Conservation (phyloP, 331 rosid species). For the Telfairia occidentalis region DNA sequence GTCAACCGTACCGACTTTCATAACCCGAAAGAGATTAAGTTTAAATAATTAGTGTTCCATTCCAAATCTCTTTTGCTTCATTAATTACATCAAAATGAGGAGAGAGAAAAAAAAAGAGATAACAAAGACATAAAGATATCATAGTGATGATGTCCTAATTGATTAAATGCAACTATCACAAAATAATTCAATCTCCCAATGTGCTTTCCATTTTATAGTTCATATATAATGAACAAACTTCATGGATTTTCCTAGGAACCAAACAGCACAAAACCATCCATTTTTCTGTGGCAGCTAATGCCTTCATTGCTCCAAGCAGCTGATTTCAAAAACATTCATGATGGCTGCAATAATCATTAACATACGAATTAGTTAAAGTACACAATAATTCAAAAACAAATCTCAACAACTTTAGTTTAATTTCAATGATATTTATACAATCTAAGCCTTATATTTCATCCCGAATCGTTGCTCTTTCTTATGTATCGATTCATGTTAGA, state of each 20-base stretch:
- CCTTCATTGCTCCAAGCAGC: conserved; percentile 11
- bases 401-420: neutral
- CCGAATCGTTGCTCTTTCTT: neutral
- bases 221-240: neutral
- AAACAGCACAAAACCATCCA: conserved; percentile 10
- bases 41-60: neutral
- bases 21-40: neutral
- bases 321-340: conserved; percentile 6
- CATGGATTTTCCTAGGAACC: neutral
- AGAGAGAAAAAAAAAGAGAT: neutral
- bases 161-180: conserved; percentile 1
- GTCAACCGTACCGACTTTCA: neutral
- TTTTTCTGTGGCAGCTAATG: neutral
- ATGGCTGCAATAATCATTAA: neutral
- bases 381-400: neutral
- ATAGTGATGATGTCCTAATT: conserved; percentile 1
- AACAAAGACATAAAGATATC: conserved; percentile 8
- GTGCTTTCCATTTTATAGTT: conserved; percentile 8
- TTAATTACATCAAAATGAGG: conserved; percentile 6
- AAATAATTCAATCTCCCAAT: conserved; percentile 8
- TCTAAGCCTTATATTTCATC: neutral
- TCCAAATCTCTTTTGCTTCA: conserved; percentile 4
- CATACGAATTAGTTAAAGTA: neutral
- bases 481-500: neutral
- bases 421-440: neutral